Evolutionary conservation across 495 filamentous ascomycete species (phyloP), one percentile per base, ranked within the genome.

Genomic region (Bombardia bombarda): DNA sequence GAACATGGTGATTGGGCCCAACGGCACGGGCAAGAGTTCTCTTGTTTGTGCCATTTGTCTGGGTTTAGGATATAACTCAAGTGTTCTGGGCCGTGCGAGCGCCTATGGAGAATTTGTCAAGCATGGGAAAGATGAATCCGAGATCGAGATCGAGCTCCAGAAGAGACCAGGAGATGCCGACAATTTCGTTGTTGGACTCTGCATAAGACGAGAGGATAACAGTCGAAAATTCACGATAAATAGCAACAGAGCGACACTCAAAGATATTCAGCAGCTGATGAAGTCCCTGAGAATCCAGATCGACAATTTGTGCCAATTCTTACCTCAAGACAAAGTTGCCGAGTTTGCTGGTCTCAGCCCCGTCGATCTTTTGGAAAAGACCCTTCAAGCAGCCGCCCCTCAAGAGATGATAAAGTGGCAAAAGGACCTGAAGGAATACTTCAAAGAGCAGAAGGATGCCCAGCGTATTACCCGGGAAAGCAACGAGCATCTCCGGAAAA

Each of bases 1-100:
- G 53, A 99, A 99, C 58, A 97, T 99, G 93, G 80, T 99, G 43
- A 96, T 99, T 52, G 92, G 92, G 0, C 92, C 92, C 7, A 99
- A 99, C 57, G 92, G 92, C 33, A 96, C 92, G 0, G 92, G 92
- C 33, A 99, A 99, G 60, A 95, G 89, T 69, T 95, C 93, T 0
- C 75, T 99, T 23, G 92, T 99, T 22, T 97, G 92, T 63, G 92
- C 93, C 21, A 94, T 99, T 47, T 97, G 93, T 64, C 64, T 99
- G 10, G 92, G 92, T 6, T 65, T 99, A 22, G 92, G 92, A 25
- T 96, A 80, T 73, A 73, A 77, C 3, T 80, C 92, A 22, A 73
- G 81, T 70, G 79, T 90, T 52, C 73, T 99, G 17, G 93, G 93
- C 13, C 81, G 92, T 32, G 89, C 92, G 10, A 90, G 86, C 57